Conservation (phyloP, 148 eudicot genomes). For the Rhododendron mucronatum region DNA sequence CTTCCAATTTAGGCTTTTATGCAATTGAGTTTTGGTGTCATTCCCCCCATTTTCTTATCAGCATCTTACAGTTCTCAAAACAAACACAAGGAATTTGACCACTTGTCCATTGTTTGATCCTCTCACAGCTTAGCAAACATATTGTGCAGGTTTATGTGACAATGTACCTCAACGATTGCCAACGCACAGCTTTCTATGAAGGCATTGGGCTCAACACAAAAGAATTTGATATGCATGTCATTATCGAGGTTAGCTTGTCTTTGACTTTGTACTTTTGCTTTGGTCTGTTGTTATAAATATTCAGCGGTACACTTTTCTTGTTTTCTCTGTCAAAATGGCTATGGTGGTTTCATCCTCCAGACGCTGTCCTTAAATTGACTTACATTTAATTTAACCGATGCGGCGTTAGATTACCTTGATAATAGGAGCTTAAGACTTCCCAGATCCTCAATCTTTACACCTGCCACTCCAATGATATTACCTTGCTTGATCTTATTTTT, state of each 20-base stretch:
- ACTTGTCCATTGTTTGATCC: not conserved
- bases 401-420: not conserved
- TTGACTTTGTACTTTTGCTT: not conserved
- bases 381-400: not conserved
- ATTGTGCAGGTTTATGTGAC: conserved; percentile 83
- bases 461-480: not conserved
- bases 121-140: not conserved
- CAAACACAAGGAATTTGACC: not conserved
- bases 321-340: not conserved
- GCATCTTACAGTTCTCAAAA: not conserved
- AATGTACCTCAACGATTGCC: conserved; percentile 97
- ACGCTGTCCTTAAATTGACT: not conserved
- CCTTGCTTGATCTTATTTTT: not conserved
- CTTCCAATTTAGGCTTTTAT: not conserved
- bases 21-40: not conserved
- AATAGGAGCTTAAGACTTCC: not conserved
- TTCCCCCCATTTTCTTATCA: not conserved
- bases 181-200: conserved; percentile 90
- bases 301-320: not conserved
- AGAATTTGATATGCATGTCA: conserved; percentile 97
- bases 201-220: conserved; percentile 93
- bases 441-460: not conserved
- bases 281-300: not conserved
- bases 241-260: conserved; percentile 70
- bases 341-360: not conserved